Percentiles rank a stretch among this genome's conserved stretches.
These are phyloP conservation scores for Leavenworthia alabamica DNA, from an alignment of 345 rosid species.

Conservation along the genomic window DNA sequence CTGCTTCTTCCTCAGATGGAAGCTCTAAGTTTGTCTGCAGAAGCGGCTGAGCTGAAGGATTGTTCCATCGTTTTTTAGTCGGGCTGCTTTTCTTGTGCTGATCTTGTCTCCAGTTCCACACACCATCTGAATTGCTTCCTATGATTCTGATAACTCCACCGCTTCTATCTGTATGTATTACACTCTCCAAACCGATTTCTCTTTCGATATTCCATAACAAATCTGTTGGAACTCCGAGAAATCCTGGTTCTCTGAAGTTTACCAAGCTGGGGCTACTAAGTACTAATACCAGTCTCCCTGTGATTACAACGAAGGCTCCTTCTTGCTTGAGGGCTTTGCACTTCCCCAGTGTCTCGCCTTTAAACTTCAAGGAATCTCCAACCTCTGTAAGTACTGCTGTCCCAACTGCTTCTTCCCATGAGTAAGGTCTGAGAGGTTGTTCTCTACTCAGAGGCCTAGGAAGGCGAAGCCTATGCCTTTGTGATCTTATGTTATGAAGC, in stretches of 20 bases:
- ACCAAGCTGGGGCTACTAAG: slow-evolving; percentile 59
- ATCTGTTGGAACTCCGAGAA: slow-evolving; percentile 56
- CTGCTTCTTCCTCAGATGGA: slow-evolving; percentile 47
- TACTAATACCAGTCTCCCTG: slow-evolving; percentile 55
- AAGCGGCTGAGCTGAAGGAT: slow-evolving; percentile 57
- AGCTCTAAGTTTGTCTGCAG: slow-evolving; percentile 64
- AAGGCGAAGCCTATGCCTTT: slow-evolving; percentile 55
- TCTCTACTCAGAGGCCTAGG: slow-evolving; percentile 78
- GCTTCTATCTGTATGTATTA: slow-evolving; percentile 54
- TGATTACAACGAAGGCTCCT: slow-evolving; percentile 59
- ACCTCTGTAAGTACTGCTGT: slow-evolving; percentile 57
- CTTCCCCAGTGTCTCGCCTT: slow-evolving; percentile 51
- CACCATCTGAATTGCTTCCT: slow-evolving; percentile 65
- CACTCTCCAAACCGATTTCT: slow-evolving; percentile 62
- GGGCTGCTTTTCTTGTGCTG: slow-evolving; percentile 42
- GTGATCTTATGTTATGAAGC: slow-evolving; percentile 51
- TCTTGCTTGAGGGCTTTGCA: slow-evolving; percentile 72
- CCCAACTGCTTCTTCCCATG: slow-evolving; percentile 92
- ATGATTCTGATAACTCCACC: slow-evolving; percentile 60
- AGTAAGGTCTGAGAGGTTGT: slow-evolving; percentile 74
- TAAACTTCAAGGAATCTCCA: slow-evolving; percentile 52
- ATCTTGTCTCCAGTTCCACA: slow-evolving; percentile 51
- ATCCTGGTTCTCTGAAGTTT: slow-evolving; percentile 56
- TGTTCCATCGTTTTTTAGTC: slow-evolving; percentile 46
- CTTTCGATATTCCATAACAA: slow-evolving; percentile 68